Evolutionary conservation across 495 filamentous ascomycete genomes (phyloP).

Genomic region (Talaromyces trachyspermus): DNA sequence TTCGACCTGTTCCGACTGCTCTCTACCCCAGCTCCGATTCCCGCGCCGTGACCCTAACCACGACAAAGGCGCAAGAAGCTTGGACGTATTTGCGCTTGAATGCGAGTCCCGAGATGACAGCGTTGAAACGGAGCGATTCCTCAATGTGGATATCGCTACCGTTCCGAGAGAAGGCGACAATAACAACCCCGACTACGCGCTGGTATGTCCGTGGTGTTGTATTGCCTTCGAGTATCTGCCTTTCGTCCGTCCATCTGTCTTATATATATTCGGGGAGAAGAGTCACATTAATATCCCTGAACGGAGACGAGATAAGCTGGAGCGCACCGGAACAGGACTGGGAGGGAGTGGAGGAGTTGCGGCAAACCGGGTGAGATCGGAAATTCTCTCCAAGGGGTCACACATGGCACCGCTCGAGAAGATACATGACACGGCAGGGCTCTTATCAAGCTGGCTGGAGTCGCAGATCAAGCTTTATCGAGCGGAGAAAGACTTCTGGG

Average conservation of each 20-base stretch:
- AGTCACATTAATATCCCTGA: slow-evolving; percentile 44
- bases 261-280: slow-evolving; percentile 60
- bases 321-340: slow-evolving; percentile 51
- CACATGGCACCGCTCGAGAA: neutral
- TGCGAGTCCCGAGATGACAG: slow-evolving; percentile 12
- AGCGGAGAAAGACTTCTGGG: neutral
- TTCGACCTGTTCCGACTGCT: slow-evolving; percentile 40
- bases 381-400: neutral
- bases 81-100: slow-evolving; percentile 24
- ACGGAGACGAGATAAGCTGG: slow-evolving; percentile 48
- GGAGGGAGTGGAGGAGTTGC: slow-evolving; percentile 60
- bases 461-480: neutral
- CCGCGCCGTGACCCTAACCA: slow-evolving; percentile 48
- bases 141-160: slow-evolving; percentile 19
- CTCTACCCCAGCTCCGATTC: slow-evolving; percentile 25
- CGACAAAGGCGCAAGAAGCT: slow-evolving; percentile 55
- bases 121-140: slow-evolving; percentile 46
- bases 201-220: slow-evolving; percentile 14
- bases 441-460: neutral
- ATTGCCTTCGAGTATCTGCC: slow-evolving; percentile 46
- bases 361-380: neutral
- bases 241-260: slow-evolving; percentile 50
- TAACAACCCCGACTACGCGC: neutral
- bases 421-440: neutral
- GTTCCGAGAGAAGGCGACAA: slow-evolving; percentile 1